A percentile compares a stretch with the other conserved stretches of the same genome.
These are phyloP conservation scores for Saprolegnia diclina DNA, from an alignment of 352 stramenopile species.

Conservation along the genomic window DNA sequence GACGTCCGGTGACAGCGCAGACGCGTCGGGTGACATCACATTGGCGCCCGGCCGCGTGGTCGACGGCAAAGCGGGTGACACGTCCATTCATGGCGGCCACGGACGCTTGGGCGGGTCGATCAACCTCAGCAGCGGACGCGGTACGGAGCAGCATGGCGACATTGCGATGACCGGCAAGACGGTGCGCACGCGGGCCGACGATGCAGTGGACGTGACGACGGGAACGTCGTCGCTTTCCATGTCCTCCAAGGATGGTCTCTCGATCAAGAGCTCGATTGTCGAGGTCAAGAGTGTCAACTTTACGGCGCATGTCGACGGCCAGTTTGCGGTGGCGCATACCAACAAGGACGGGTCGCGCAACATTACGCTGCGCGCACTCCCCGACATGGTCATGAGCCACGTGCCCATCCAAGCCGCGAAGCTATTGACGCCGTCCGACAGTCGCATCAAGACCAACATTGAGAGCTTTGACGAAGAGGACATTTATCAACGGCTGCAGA, in stretches of 20 bases:
- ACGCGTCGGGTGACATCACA: not conserved
- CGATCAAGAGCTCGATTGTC: not conserved
- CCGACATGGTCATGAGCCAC: constrained; percentile 40
- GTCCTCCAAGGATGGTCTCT: not conserved
- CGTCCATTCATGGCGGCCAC: not conserved
- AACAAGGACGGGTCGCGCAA: constrained; percentile 29
- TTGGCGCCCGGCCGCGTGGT: not conserved
- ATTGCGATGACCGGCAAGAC: too few relatives aligned
- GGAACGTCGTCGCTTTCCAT: not conserved
- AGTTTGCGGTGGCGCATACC: constrained; percentile 25
- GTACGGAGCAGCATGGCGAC: not conserved
- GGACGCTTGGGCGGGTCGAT: constrained; percentile 5
- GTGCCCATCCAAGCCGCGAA: constrained; percentile 24
- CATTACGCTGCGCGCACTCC: constrained; percentile 38
- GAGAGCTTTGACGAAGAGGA: constrained; percentile 45
- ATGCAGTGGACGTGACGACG: not conserved
- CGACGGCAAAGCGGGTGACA: not conserved
- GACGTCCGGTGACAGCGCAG: not conserved
- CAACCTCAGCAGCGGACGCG: not conserved
- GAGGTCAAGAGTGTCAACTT: not conserved
- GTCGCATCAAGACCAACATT: constrained; percentile 72
- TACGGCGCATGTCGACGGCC: not conserved
- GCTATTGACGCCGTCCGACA: constrained; percentile 44
- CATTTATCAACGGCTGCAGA: constrained; percentile 53
- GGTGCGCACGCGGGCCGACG: too few relatives aligned